Evolutionary conservation across 768 basidiomycete genomes (phyloP).

Genomic region (Coprinopsis cinerea): DNA sequence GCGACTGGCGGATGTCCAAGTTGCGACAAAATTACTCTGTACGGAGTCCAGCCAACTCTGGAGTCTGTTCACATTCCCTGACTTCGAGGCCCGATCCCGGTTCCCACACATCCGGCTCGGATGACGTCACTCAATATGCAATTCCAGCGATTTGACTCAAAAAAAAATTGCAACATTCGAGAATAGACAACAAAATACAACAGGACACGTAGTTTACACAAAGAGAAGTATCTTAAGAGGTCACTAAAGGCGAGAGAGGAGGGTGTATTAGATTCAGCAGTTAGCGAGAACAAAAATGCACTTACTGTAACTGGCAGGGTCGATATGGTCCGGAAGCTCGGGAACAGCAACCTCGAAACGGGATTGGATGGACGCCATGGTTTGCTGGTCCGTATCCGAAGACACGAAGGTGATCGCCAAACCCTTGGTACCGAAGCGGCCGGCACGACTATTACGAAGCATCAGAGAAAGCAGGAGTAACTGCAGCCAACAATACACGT

Average conservation of each 20-base stretch:
- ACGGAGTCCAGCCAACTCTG: no score
- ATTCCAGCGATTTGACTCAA: no score
- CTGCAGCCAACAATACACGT: slow-evolving; percentile 20
- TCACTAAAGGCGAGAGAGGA: slow-evolving; percentile 36
- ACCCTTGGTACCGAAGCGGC: slow-evolving; percentile 99
- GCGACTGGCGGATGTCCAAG: no score
- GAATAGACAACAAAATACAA: slow-evolving; percentile 3
- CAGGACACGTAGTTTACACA: slow-evolving; percentile 8
- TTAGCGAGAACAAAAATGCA: slow-evolving; percentile 16
- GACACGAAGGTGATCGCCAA: slow-evolving; percentile 96
- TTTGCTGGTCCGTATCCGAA: slow-evolving; percentile 87
- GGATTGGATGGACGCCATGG: slow-evolving; percentile 91
- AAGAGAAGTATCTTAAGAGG: slow-evolving; percentile 32
- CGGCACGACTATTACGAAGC: slow-evolving; percentile 67
- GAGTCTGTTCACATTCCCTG: no score
- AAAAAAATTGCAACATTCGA: neutral
- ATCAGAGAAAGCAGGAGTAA: neutral
- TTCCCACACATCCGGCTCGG: no score
- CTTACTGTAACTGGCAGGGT: slow-evolving; percentile 93
- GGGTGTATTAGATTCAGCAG: slow-evolving; percentile 12
- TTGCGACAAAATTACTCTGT: no score
- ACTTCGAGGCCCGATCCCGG: no score
- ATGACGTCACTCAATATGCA: no score
- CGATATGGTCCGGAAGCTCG: slow-evolving; percentile 89
- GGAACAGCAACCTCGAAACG: slow-evolving; percentile 97